Percentiles rank a stretch among this genome's conserved stretches.
phyloP scores from a whole-genome alignment of 1,284 basidiomycete species.

The Cutaneotrichosporon spelunceum region DNA sequence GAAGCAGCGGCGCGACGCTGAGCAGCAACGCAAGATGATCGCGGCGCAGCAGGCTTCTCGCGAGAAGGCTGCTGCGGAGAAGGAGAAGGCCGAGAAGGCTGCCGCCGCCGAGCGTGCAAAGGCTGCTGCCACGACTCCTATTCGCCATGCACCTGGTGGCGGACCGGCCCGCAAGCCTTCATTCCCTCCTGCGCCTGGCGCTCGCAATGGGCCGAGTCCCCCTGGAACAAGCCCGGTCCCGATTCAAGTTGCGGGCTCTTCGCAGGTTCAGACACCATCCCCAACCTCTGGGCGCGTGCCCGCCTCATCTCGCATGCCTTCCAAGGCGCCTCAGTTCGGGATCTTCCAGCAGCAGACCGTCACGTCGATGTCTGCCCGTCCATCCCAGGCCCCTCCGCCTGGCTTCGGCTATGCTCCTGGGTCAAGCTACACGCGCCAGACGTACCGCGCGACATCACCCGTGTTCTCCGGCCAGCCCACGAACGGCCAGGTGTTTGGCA shows the following conservation, averaged over 20 bases:
- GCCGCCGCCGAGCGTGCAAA: constrained; percentile 21
- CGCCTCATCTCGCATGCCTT: constrained; percentile 20
- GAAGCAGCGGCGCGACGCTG: constrained; percentile 39
- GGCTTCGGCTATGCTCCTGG: constrained; percentile 27
- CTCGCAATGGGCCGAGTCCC: constrained; percentile 33
- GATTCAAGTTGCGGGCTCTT: neutral
- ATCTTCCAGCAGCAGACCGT: constrained; percentile 19
- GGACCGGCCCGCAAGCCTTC: constrained; percentile 12
- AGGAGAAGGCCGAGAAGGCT: constrained; percentile 28
- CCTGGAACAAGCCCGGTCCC: constrained; percentile 9
- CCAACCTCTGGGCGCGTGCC: constrained; percentile 49
- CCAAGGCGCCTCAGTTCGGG: constrained; percentile 38
- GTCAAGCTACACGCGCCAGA: constrained; percentile 11
- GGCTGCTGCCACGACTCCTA: constrained; percentile 15
- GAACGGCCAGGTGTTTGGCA: constrained; percentile 29
- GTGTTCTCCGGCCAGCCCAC: constrained; percentile 27
- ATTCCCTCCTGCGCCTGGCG: constrained; percentile 12
- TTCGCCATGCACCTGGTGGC: constrained; percentile 17
- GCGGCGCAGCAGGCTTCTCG: constrained; percentile 45
- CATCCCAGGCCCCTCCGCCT: constrained; percentile 11
- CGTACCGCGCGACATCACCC: constrained; percentile 29
- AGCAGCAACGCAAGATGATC: constrained; percentile 39
- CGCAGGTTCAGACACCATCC: constrained; percentile 73
- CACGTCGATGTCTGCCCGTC: constrained; percentile 15
- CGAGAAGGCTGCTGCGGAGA: constrained; percentile 35